Conservation (phyloP, 352 stramenopile species). For the Phytophthora quininea region DNA sequence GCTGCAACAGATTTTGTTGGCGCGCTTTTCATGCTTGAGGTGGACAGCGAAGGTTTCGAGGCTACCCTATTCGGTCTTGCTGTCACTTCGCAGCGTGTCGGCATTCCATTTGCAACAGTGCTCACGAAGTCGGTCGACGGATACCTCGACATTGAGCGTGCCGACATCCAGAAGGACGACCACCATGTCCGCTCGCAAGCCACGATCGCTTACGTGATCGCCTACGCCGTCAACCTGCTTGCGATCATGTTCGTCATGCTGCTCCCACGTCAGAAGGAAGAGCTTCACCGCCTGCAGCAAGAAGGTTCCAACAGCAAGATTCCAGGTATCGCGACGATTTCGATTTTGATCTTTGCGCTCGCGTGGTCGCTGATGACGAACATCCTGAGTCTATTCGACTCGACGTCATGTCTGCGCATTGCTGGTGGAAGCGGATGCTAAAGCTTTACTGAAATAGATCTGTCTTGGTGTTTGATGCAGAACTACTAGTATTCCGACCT, state of each 20-base stretch:
- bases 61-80: conserved; percentile 56
- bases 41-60: conserved; percentile 56
- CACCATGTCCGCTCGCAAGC: conserved; percentile 56
- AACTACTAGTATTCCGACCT: too few species aligned
- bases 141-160: conserved; percentile 60
- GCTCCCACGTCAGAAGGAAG: conserved; percentile 60
- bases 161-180: conserved; percentile 44
- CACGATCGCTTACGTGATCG: conserved; percentile 65
- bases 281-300: conserved; percentile 51
- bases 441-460: neutral
- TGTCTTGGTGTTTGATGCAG: too few species aligned
- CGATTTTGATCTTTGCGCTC: conserved; percentile 51
- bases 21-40: conserved; percentile 61
- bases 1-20: conserved; percentile 45
- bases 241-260: conserved; percentile 52
- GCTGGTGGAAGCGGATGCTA: conserved; percentile 41
- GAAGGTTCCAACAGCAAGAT: conserved; percentile 45
- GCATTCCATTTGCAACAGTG: conserved; percentile 54
- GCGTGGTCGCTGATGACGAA: conserved; percentile 69
- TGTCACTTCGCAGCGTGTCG: conserved; percentile 45
- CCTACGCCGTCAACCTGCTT: conserved; percentile 58
- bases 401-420: conserved; percentile 61
- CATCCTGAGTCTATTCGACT: conserved; percentile 60
- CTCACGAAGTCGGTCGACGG: conserved; percentile 64
- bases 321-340: conserved; percentile 35